Percentiles rank a stretch among this genome's conserved stretches.
Evolutionary conservation across 2,329 filamentous ascomycete species (phyloP).

Genomic region (Ascocoryne sarcoides): DNA sequence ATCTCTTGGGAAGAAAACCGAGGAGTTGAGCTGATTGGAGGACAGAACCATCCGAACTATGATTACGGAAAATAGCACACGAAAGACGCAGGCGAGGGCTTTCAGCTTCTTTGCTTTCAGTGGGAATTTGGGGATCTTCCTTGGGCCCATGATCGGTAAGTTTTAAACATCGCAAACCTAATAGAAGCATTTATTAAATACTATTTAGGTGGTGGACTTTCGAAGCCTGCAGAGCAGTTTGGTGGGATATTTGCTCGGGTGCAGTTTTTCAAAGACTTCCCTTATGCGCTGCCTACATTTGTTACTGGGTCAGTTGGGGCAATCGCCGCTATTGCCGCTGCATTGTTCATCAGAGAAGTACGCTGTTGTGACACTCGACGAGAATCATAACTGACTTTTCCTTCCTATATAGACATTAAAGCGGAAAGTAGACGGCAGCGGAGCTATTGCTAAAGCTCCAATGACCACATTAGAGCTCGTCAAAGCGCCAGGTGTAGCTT

Average conservation of each 20-base stretch:
- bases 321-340: conserved; percentile 41
- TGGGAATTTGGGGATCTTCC: conserved; percentile 64
- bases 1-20: too few species aligned
- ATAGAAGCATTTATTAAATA: too few species aligned
- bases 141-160: conserved; percentile 45
- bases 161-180: too few species aligned
- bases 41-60: conserved; percentile 58
- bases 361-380: background rate
- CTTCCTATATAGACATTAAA: conserved; percentile 36
- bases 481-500: conserved; percentile 52
- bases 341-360: conserved; percentile 52
- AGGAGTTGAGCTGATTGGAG: conserved; percentile 1
- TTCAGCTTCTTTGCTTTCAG: conserved; percentile 73
- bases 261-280: conserved; percentile 53
- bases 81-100: conserved; percentile 59
- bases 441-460: conserved; percentile 10
- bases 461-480: conserved; percentile 48
- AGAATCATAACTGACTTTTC: background rate
- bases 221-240: conserved; percentile 58
- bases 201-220: conserved; percentile 52
- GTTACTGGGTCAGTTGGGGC: conserved; percentile 45
- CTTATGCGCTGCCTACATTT: conserved; percentile 58
- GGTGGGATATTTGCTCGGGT: conserved; percentile 45
- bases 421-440: conserved; percentile 16
- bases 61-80: conserved; percentile 63